These are phyloP conservation scores for Saccharomyces hybrid DNA, from an alignment of 1,139 yeast species.

Conservation along the genomic window DNA sequence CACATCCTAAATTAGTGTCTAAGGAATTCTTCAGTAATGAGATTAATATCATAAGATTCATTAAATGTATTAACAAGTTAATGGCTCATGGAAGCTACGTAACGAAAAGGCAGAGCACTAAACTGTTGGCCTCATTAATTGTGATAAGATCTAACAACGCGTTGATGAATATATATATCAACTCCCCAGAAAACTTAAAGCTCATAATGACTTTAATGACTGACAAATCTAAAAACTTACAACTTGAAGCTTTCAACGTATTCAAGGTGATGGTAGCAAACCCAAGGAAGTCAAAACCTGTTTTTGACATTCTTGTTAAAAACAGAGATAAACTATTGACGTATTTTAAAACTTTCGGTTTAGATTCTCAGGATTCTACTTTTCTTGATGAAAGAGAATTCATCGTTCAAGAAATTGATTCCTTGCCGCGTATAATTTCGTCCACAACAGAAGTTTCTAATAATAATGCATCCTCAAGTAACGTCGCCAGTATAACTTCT, in stretches of 20 bases:
- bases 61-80: constrained; percentile 53
- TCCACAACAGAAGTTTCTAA: constrained; percentile 15
- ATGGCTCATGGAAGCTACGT: constrained; percentile 78
- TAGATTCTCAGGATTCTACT: constrained; percentile 52
- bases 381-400: constrained; percentile 77
- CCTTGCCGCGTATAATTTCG: constrained; percentile 46
- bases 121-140: constrained; percentile 69
- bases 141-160: constrained; percentile 62
- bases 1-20: constrained; percentile 59
- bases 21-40: constrained; percentile 50
- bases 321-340: constrained; percentile 69
- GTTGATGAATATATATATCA: constrained; percentile 70
- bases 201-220: constrained; percentile 77
- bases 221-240: constrained; percentile 83
- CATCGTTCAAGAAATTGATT: constrained; percentile 64
- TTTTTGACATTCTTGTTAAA: constrained; percentile 71
- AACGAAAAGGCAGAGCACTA: constrained; percentile 82
- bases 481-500: neutral
- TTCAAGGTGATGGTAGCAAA: constrained; percentile 92
- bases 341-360: constrained; percentile 61
- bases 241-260: constrained; percentile 84
- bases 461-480: neutral
- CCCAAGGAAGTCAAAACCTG: constrained; percentile 77
- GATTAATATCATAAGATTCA: constrained; percentile 48
- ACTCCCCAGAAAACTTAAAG: constrained; percentile 73